A percentile compares a stretch with the other conserved stretches of the same genome.
phyloP scores from a whole-genome alignment of 768 basidiomycete species.

The Auriscalpium vulgare region DNA sequence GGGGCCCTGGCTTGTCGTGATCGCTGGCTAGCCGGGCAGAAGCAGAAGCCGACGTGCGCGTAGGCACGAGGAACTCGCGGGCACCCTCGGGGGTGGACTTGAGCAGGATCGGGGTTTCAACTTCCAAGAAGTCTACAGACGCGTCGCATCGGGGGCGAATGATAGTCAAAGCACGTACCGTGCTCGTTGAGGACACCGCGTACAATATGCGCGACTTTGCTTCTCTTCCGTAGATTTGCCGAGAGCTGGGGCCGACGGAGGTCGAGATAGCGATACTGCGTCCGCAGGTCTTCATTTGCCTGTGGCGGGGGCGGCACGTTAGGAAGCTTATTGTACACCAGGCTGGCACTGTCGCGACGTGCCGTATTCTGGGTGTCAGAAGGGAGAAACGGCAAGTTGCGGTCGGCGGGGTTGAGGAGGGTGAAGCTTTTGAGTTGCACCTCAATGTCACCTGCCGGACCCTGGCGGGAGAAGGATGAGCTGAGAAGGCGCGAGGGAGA shows the following conservation, averaged over 20 bases:
- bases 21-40: conserved; percentile 17
- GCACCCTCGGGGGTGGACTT: conserved; percentile 93
- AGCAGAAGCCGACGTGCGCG: conserved; percentile 6
- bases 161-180: conserved; percentile 36
- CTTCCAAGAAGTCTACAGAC: conserved; percentile 74
- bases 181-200: conserved; percentile 65
- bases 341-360: conserved; percentile 21
- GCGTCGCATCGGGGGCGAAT: conserved; percentile 9
- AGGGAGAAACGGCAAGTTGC: conserved; percentile 75
- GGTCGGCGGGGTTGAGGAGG: conserved; percentile 72
- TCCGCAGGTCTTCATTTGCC: conserved; percentile 82
- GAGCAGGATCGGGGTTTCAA: conserved; percentile 88
- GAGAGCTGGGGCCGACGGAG: conserved; percentile 69
- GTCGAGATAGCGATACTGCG: conserved; percentile 84
- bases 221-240: conserved; percentile 73
- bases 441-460: conserved; percentile 69
- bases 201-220: conserved; percentile 72
- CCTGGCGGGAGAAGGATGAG: conserved; percentile 29
- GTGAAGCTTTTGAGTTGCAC: conserved; percentile 62
- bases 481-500: not conserved
- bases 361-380: conserved; percentile 72
- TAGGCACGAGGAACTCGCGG: conserved; percentile 48
- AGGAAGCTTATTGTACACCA: not conserved
- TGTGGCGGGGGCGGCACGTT: conserved; percentile 22
- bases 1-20: conserved; percentile 25